phyloP scores from a whole-genome alignment of 495 filamentous ascomycete genomes.

The Hypoxylon cercidicola region DNA sequence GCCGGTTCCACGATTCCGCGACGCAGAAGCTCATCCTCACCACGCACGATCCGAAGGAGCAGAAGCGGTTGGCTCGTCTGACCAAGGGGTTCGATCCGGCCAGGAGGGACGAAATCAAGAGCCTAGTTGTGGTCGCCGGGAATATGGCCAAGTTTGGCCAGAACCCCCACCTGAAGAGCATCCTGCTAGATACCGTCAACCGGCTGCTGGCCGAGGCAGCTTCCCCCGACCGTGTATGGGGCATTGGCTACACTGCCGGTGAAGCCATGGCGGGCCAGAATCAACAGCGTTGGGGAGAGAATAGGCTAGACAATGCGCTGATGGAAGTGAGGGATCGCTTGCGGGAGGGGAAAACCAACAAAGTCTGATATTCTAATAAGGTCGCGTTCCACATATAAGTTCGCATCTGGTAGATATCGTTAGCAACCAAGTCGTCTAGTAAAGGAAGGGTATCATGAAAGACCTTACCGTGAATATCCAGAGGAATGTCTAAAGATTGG shows the following conservation, averaged over 20 bases:
- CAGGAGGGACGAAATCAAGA: slow-evolving; percentile 42
- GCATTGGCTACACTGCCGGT: slow-evolving; percentile 49
- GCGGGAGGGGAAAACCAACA: slow-evolving; percentile 12
- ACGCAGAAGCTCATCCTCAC: slow-evolving; percentile 39
- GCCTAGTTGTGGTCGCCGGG: slow-evolving; percentile 43
- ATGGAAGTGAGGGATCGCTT: slow-evolving; percentile 45
- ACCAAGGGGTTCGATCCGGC: slow-evolving; percentile 40
- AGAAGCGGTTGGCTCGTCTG: slow-evolving; percentile 44
- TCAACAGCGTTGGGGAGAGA: slow-evolving; percentile 43
- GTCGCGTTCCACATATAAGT: background rate
- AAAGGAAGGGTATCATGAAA: no score
- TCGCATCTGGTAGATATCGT: no score
- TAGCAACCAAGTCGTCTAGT: no score
- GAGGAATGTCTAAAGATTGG: no score
- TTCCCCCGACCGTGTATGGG: slow-evolving; percentile 47
- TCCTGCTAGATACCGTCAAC: slow-evolving; percentile 45
- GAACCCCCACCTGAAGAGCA: slow-evolving; percentile 42
- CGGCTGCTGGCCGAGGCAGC: slow-evolving; percentile 46
- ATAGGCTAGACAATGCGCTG: slow-evolving; percentile 45
- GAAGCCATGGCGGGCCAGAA: slow-evolving; percentile 39
- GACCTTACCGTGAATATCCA: no score
- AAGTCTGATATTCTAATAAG: slow-evolving; percentile 1
- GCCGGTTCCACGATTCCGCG: slow-evolving; percentile 41
- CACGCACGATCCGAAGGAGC: slow-evolving; percentile 40
- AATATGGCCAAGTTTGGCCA: slow-evolving; percentile 49